Conservation (phyloP, 2,329 filamentous ascomycete species). For the Penicillium sp. region DNA sequence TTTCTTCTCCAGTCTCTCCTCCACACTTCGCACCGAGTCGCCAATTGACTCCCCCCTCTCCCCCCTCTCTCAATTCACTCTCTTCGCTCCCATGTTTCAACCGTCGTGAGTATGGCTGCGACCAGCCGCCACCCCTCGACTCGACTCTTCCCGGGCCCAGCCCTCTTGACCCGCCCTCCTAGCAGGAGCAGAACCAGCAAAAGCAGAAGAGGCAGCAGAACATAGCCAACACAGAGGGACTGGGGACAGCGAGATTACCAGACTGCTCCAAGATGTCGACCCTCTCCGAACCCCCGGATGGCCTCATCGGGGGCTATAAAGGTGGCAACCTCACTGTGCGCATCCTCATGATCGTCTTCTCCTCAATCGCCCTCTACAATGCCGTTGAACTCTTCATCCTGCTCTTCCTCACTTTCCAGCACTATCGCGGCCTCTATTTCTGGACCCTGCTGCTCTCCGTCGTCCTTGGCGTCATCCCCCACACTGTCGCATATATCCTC, state of each 20-base stretch:
- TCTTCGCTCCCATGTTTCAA: background rate
- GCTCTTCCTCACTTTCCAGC: conserved; percentile 43
- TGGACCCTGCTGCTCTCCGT: conserved; percentile 45
- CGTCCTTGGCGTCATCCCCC: conserved; percentile 40
- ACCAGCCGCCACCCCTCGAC: background rate
- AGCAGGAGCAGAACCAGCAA: too few species aligned
- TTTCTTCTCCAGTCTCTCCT: background rate
- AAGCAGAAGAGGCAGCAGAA: too few species aligned
- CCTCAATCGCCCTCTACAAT: conserved; percentile 52
- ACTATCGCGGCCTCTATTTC: conserved; percentile 46
- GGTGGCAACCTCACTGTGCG: conserved; percentile 27
- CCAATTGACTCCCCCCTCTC: background rate
- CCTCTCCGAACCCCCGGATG: conserved; percentile 27
- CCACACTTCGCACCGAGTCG: background rate
- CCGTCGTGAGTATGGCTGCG: background rate
- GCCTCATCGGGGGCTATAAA: conserved; percentile 33
- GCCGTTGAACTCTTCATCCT: conserved; percentile 48
- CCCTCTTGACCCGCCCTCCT: background rate
- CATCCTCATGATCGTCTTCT: conserved; percentile 38
- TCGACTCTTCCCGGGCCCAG: background rate
- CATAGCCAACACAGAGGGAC: too few species aligned
- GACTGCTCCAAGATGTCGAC: background rate
- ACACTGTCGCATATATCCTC: conserved; percentile 46
- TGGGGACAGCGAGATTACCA: background rate
- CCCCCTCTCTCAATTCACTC: background rate